Base-by-base conservation (phyloP, 768 basidiomycete genomes). In the Hirschioporus abietinus region DNA sequence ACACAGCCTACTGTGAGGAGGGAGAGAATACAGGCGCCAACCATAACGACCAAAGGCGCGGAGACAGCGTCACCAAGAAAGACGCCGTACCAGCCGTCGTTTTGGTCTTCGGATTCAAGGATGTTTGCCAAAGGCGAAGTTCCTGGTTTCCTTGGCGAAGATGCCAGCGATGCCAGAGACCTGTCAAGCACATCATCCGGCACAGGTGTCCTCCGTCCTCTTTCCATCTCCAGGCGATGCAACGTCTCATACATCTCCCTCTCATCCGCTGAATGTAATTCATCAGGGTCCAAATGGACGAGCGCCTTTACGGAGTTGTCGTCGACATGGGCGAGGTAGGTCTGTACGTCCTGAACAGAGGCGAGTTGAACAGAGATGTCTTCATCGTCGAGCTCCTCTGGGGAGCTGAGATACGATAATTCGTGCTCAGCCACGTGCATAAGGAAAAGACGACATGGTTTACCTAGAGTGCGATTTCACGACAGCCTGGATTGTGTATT, bases 161-260 rank as follows among this genome's bases (percentile, higher is more conserved):
- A 52, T 3, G 42, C 42, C 42, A 52, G 42, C 4, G 42, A 52
- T 3, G 42, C 42, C 12, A 52, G 42, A 52, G 42, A 52, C 42
- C 42, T 3, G 23, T 61, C 60, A 17, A 61, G 25, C 25, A 61
- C 60, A 61, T 61, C 60, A 61, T 61, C 60, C 60, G 60, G 30
- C 25, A 61, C 60, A 17, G 60, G 60, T 15, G 60, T 61, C 15
- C 60, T 61, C 12, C 25, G 25, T 12, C 60, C 60, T 17, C 60
- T 61, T 61, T 61, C 60, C 24, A 61, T 34, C 15, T 61, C 60
- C 17, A 61, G 30, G 15, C 60, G 60, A 15, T 34, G 24, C 60
- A 61, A 15, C 10, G 30, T 61, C 60, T 61, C 60, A 9, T 25
- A 25, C 30, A 61, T 25, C 60, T 61, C 60, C 30, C 3, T 12